These are phyloP conservation scores for thale cress (Arabidopsis thaliana) DNA, from an alignment of 345 rosid species.

Conservation along the genomic window DNA sequence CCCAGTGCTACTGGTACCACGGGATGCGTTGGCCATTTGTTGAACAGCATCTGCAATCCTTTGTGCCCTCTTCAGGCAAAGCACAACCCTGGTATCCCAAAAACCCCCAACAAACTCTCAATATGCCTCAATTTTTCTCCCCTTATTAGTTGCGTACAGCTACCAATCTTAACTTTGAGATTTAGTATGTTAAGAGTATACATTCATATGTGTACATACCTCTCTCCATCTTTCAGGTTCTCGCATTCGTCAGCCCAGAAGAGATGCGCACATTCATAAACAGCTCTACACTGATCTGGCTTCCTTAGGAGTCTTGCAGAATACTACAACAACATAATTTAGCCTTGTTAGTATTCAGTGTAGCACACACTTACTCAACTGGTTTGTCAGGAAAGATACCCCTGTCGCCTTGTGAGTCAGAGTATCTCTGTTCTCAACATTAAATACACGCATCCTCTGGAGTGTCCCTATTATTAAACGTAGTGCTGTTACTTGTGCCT, in stretches of 20 bases:
- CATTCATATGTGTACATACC: slow-evolving; percentile 56
- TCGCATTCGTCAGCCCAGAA: slow-evolving; percentile 92
- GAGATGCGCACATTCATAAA: slow-evolving; percentile 91
- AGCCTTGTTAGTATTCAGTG: slow-evolving; percentile 16
- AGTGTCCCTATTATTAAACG: slow-evolving; percentile 93
- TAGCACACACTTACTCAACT: slow-evolving; percentile 15
- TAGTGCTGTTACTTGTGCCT: slow-evolving; percentile 90
- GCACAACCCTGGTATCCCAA: slow-evolving; percentile 64
- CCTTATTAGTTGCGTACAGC: not conserved
- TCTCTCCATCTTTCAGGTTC: slow-evolving; percentile 90
- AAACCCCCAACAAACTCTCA: slow-evolving; percentile 1
- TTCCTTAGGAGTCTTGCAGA: slow-evolving; percentile 94
- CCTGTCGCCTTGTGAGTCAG: slow-evolving; percentile 95
- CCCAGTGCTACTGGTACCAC: slow-evolving; percentile 68
- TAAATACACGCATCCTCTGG: slow-evolving; percentile 94
- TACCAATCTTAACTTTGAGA: slow-evolving; percentile 17
- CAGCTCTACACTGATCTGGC: slow-evolving; percentile 99
- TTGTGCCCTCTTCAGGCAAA: slow-evolving; percentile 83
- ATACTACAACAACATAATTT: slow-evolving; percentile 63
- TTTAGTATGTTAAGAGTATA: not conserved
- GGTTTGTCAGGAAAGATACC: slow-evolving; percentile 54
- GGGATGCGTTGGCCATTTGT: slow-evolving; percentile 78
- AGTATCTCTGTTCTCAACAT: slow-evolving; percentile 91
- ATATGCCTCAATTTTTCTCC: not conserved
- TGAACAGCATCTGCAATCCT: slow-evolving; percentile 92